Evolutionary conservation across 2,329 filamentous ascomycete species (phyloP).

Genomic region (Fusarium sp.): DNA sequence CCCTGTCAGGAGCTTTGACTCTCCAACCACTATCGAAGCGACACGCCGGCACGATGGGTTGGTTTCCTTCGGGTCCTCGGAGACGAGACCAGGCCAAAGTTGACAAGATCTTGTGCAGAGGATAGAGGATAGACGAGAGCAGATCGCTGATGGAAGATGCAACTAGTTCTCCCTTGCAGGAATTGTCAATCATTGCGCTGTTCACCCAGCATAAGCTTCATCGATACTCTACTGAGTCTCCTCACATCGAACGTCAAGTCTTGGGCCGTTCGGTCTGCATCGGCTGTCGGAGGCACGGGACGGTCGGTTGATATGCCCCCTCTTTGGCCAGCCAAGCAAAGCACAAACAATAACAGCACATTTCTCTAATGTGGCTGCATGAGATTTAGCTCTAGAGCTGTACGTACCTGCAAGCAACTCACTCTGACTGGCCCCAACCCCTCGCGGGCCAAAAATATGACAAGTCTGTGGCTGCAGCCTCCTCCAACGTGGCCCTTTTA

Average conservation of each 20-base stretch:
- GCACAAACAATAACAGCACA: neutral
- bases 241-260: neutral
- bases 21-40: slow-evolving; percentile 14
- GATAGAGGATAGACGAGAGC: neutral
- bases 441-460: slow-evolving; percentile 9
- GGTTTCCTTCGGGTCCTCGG: slow-evolving; percentile 19
- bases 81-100: neutral
- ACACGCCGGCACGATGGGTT: slow-evolving; percentile 15
- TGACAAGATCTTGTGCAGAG: neutral
- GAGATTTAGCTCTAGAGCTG: neutral
- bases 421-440: slow-evolving; percentile 27
- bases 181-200: no score
- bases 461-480: slow-evolving; percentile 23
- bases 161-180: neutral
- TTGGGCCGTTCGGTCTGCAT: slow-evolving; percentile 12
- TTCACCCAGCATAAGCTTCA: no score
- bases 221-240: neutral
- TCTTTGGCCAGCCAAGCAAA: neutral
- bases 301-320: slow-evolving; percentile 16
- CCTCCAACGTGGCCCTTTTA: neutral
- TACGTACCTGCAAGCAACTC: slow-evolving; percentile 7
- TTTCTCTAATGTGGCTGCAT: slow-evolving; percentile 29
- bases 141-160: neutral
- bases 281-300: slow-evolving; percentile 21
- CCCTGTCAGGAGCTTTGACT: slow-evolving; percentile 7